Evolutionary conservation across 2,329 filamentous ascomycete species (phyloP), one percentile per base, ranked within the genome.

Genomic region (Microdochium trichocladiopsis): DNA sequence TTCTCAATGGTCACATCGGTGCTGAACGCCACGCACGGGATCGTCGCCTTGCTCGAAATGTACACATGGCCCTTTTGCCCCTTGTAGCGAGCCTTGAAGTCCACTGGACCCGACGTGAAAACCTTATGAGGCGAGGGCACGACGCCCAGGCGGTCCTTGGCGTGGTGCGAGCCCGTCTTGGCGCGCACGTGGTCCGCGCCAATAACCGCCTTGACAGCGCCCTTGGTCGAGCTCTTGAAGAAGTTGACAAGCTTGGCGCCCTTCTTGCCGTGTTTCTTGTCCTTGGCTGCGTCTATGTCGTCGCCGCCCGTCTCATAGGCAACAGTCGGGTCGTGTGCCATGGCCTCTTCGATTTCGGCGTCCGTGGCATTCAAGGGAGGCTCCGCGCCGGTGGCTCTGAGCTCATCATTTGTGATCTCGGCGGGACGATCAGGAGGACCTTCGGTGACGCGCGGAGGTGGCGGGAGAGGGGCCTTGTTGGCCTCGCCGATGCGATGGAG

Each of bases 401-500:
- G 73, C 47, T 81, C 75, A 2, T 67, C 60, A 45, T 81, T 78
- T 1, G 73, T 68, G 14, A 71, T 50, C 2, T 62, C 52, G 3
- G 61, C 63, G 1, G 75, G 66, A 23, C 66, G 57, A 2, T 69
- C 60, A 0, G 71, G 66, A 0, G 75, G 72, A 0, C 69, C 64
- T 0, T 63, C 60, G 21, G 64, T 61, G 2, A 67, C 64, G 0
- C 61, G 57, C 0, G 75, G 75, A 0, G 78, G 77, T 0, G 80
- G 84, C 0, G 89, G 88, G 0, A 95, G 69, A 0, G 90, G 90
- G 0, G 88, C 85, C 58, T 88, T 87, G 69, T 92, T 92, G 11
- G 81, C 82, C 68, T 95, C 90, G 41, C 89, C 90, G 25, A 93
- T 83, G 4, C 90, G 86, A 11, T 95, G 80, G 1, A 95, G 76